Percentiles rank a stretch among this genome's conserved stretches.
phyloP scores from a whole-genome alignment of 208 protist genomes.

The Lotmaria passim region DNA sequence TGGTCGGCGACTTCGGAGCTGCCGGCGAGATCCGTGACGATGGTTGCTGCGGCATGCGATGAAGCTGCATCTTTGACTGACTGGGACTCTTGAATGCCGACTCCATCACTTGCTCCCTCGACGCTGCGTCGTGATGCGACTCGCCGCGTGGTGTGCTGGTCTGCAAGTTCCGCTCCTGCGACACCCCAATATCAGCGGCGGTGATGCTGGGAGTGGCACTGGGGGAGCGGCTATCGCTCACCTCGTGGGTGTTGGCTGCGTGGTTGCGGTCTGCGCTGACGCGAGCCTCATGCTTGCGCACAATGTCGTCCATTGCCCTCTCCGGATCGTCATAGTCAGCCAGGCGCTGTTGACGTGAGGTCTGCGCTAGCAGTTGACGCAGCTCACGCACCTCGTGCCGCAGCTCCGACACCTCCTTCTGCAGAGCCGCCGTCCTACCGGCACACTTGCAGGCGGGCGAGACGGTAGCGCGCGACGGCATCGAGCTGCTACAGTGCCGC shows the following conservation, averaged over 20 bases:
- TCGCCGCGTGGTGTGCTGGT: constrained; percentile 1
- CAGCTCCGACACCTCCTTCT: constrained; percentile 38
- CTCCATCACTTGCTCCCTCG: not conserved
- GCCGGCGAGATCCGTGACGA: not conserved
- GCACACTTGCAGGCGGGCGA: constrained; percentile 24
- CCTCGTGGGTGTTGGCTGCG: not conserved
- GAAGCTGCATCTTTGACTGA: not conserved
- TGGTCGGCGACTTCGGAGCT: not conserved
- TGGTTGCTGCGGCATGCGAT: constrained; percentile 13
- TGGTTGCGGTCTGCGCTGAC: not conserved
- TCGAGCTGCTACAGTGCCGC: constrained; percentile 27
- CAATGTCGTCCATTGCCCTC: constrained; percentile 56
- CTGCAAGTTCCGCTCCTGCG: constrained; percentile 16
- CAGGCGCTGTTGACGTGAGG: constrained; percentile 36
- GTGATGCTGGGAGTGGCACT: constrained; percentile 27
- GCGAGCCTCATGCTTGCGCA: constrained; percentile 32
- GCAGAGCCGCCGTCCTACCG: constrained; percentile 32
- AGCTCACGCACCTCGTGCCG: constrained; percentile 45
- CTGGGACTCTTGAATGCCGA: not conserved
- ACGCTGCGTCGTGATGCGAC: not conserved
- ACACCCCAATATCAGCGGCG: not conserved
- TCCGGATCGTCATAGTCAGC: constrained; percentile 39
- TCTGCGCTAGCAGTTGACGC: constrained; percentile 39
- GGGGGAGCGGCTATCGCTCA: constrained; percentile 13
- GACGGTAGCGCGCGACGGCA: constrained; percentile 13